phyloP scores from a whole-genome alignment of 805 yeast species.

The Kregervanrija delftensis region DNA sequence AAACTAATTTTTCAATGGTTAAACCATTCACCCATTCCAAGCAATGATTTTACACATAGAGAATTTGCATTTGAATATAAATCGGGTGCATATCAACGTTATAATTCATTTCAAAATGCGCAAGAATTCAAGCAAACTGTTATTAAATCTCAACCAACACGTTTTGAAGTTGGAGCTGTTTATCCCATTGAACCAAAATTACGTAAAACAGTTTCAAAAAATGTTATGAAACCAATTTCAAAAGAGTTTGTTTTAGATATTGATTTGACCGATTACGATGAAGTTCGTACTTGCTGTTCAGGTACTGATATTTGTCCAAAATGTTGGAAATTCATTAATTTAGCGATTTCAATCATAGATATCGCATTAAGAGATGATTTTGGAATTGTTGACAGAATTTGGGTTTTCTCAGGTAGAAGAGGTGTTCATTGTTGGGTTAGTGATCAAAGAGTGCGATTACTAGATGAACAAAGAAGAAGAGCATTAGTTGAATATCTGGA shows the following conservation, averaged over 20 bases:
- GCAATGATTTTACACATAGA: conserved; percentile 74
- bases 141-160: conserved; percentile 66
- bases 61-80: conserved; percentile 90
- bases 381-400: conserved; percentile 77
- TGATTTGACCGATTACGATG: conserved; percentile 96
- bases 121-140: conserved; percentile 79
- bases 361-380: conserved; percentile 75
- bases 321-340: conserved; percentile 89
- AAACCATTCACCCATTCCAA: conserved; percentile 73
- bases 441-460: conserved; percentile 68
- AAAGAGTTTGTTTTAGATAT: conserved; percentile 95
- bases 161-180: conserved; percentile 94
- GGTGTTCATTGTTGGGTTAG: conserved; percentile 99
- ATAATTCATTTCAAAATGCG: conserved; percentile 60
- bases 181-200: conserved; percentile 85
- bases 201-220: conserved; percentile 67
- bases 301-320: conserved; percentile 78
- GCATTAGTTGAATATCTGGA: conserved; percentile 82
- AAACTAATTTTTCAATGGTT: conserved; percentile 80
- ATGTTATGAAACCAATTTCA: conserved; percentile 68
- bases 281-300: conserved; percentile 85
- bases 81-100: conserved; percentile 85
- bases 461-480: conserved; percentile 69
- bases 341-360: conserved; percentile 74
- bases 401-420: conserved; percentile 98